These are phyloP conservation scores for Tetrapisispora fleetii DNA, from an alignment of 805 yeast species.

Conservation along the genomic window DNA sequence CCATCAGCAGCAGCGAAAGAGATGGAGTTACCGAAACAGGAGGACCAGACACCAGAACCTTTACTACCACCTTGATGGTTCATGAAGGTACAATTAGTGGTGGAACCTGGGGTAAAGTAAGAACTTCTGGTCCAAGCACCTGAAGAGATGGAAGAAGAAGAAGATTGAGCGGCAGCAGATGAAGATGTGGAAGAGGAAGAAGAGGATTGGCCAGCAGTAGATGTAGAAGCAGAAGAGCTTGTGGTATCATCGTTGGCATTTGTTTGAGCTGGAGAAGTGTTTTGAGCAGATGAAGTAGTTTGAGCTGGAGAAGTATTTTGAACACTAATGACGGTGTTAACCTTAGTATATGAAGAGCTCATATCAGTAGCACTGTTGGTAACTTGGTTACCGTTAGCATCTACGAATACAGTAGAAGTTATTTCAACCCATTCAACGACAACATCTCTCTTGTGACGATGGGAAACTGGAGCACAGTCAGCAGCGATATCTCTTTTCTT, in stretches of 20 bases:
- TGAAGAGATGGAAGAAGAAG: conserved; percentile 32
- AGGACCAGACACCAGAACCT: conserved; percentile 83
- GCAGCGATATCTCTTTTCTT: conserved; percentile 33
- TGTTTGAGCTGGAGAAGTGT: conserved; percentile 1
- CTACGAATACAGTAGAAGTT: conserved; percentile 68
- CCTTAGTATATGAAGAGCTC: conserved; percentile 11
- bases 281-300: not conserved
- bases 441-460: conserved; percentile 49
- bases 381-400: conserved; percentile 38
- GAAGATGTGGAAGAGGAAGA: conserved; percentile 24
- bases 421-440: conserved; percentile 60
- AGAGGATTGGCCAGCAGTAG: conserved; percentile 17
- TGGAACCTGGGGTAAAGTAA: conserved; percentile 63
- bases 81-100: conserved; percentile 68
- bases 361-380: conserved; percentile 16
- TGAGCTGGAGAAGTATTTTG: conserved; percentile 2
- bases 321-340: conserved; percentile 6
- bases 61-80: conserved; percentile 78
- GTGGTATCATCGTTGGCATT: conserved; percentile 4
- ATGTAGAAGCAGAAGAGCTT: conserved; percentile 4
- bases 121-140: conserved; percentile 69
- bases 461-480: conserved; percentile 16
- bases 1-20: conserved; percentile 78
- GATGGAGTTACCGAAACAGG: conserved; percentile 83
- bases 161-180: conserved; percentile 29